Percentiles rank a stretch among this genome's conserved stretches.
These are phyloP conservation scores for Dictyophora rubrovolvata DNA, from an alignment of 768 basidiomycete genomes.

Conservation along the genomic window DNA sequence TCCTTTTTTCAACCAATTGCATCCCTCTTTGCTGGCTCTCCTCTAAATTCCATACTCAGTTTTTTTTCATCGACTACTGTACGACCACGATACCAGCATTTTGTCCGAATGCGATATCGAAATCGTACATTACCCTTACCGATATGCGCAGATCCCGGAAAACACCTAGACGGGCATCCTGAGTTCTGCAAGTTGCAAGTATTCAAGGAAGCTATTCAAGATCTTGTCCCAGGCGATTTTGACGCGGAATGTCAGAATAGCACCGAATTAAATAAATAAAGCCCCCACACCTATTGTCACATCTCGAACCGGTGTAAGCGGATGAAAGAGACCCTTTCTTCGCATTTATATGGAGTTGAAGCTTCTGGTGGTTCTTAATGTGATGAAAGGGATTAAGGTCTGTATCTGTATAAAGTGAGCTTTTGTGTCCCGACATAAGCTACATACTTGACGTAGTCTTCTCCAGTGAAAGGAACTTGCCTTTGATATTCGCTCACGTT, in stretches of 20 bases:
- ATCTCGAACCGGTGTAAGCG: no score
- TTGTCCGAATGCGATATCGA: slow-evolving; percentile 67
- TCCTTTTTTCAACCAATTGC: neutral
- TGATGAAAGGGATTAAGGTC: no score
- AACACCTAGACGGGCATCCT: slow-evolving; percentile 58
- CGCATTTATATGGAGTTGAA: no score
- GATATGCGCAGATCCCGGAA: slow-evolving; percentile 50
- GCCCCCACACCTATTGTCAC: neutral
- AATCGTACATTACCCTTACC: slow-evolving; percentile 56
- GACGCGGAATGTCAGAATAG: slow-evolving; percentile 44
- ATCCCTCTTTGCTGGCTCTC: neutral
- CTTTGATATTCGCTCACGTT: no score
- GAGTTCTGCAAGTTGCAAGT: slow-evolving; percentile 64
- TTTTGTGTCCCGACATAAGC: no score
- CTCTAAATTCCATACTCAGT: neutral
- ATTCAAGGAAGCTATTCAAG: slow-evolving; percentile 50
- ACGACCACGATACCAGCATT: neutral
- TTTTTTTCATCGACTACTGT: neutral
- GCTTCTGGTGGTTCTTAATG: no score
- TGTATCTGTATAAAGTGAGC: no score
- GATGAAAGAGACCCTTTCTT: no score
- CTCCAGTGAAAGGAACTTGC: no score
- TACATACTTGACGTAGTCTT: no score
- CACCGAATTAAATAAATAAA: neutral
- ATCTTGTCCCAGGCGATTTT: slow-evolving; percentile 54